Evolutionary conservation across 169 alveolate species (phyloP), one percentile per base, ranked within the genome.

Genomic region (Eimeria falciformis): DNA sequence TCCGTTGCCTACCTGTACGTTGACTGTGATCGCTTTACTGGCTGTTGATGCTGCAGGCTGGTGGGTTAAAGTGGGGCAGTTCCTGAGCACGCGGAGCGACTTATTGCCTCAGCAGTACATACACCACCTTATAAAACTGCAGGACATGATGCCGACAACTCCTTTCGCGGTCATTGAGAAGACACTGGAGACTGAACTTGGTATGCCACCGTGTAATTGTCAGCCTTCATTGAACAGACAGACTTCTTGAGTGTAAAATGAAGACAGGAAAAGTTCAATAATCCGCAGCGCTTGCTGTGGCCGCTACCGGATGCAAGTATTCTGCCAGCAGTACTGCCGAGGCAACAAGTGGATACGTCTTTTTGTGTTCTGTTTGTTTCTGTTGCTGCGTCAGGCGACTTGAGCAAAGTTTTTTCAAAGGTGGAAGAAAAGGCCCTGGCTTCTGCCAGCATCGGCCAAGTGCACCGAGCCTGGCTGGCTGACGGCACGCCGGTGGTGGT

Each of bases 31-130:
- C 56, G 25, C 73, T 75, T 18, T 43, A 4, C 25, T 55, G 71
- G 65, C 37, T 33, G 66, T n/a, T 3, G 18, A 50, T 55, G 62
- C 1, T 89, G 62, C 73, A 95, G 98, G 98, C 17, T 97, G 98
- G 98, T 97, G 99, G 99, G 98, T 97, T 43, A 97, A 97, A 88
- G 98, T 97, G 14, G 99, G 99, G 29, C 99, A 97, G 91, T 96
- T 97, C 91, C 86, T 97, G 94, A 96, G 98, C 87, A 97, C 99
- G 4, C 96, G 97, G 83, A 95, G 97, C 73, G 98, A 97, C 71
- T 85, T 97, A 85, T 93, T 97, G 83, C 99, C 99, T 25, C 89
- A 88, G 86, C 97, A 96, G 91, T 97, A 97, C 94, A 91, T 97
- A 50, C 95, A 95, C 43, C 97, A 97, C 90, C 92, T 97, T 46